phyloP scores from a whole-genome alignment of 2,329 filamentous ascomycete species.

The Alternaria hordeiaustralica region DNA sequence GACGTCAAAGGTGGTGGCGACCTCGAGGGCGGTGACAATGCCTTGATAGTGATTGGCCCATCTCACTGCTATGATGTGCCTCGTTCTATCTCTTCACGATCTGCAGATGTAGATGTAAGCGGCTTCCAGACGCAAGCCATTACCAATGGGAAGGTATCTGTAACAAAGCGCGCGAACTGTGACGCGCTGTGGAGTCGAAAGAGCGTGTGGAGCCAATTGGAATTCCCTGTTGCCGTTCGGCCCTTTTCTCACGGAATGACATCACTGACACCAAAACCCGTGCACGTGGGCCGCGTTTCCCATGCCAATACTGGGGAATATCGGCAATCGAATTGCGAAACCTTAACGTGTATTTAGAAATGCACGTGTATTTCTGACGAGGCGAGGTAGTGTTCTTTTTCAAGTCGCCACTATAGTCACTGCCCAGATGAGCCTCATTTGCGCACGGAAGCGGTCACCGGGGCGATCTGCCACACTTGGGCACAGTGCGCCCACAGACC shows the following conservation, averaged over 20 bases:
- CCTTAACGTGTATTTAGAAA: background rate
- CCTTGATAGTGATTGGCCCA: slow-evolving; percentile 15
- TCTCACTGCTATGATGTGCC: background rate
- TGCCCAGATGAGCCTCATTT: background rate
- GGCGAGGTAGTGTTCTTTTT: background rate
- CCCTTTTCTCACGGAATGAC: background rate
- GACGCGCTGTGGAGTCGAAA: slow-evolving; percentile 13
- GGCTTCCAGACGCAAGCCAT: slow-evolving; percentile 17
- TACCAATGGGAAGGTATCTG: slow-evolving; percentile 18
- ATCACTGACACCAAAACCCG: background rate
- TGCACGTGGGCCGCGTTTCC: background rate
- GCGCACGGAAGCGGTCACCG: background rate
- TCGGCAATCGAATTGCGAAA: background rate
- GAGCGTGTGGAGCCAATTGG: background rate
- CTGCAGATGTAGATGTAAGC: slow-evolving; percentile 13
- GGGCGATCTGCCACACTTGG: background rate
- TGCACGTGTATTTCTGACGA: background rate
- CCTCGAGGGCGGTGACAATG: slow-evolving; percentile 16
- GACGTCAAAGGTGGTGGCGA: slow-evolving; percentile 16
- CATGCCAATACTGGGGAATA: slow-evolving; percentile 1
- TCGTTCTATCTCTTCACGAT: slow-evolving; percentile 1
- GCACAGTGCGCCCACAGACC: background rate
- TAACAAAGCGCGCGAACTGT: slow-evolving; percentile 7
- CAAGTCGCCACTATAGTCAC: background rate
- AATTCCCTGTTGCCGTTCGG: background rate